phyloP scores from a whole-genome alignment of 768 basidiomycete species.

The Dictyophora rubrovolvata region DNA sequence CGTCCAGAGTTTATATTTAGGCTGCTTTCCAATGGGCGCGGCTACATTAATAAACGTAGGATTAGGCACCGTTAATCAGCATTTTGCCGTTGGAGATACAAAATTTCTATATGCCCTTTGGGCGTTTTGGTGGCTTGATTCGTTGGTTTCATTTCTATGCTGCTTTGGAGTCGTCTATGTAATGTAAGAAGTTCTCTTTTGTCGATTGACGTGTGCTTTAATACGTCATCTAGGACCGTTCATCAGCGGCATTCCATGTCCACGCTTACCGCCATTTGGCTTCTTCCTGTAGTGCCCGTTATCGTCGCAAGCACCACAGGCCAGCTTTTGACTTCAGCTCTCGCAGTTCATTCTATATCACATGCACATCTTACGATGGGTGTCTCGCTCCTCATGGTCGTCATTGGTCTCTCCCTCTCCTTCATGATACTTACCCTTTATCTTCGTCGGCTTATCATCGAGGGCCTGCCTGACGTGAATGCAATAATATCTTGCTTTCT shows the following conservation, averaged over 20 bases:
- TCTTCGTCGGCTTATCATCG: slow-evolving; percentile 44
- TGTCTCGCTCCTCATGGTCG: slow-evolving; percentile 44
- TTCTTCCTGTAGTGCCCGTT: slow-evolving; percentile 67
- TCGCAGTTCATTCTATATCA: slow-evolving; percentile 33
- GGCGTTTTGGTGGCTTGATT: slow-evolving; percentile 63
- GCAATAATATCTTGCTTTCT: slow-evolving; percentile 53
- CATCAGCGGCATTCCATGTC: slow-evolving; percentile 49
- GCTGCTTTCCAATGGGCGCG: slow-evolving; percentile 47
- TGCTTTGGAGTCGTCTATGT: slow-evolving; percentile 53
- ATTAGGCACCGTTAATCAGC: slow-evolving; percentile 32
- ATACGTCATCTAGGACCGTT: slow-evolving; percentile 36
- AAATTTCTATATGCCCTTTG: slow-evolving; percentile 46
- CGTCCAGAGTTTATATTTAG: slow-evolving; percentile 38
- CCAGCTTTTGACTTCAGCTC: slow-evolving; percentile 41
- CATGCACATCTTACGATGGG: slow-evolving; percentile 47
- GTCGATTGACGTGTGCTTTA: background rate
- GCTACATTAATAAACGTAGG: slow-evolving; percentile 48
- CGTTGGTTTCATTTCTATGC: slow-evolving; percentile 43
- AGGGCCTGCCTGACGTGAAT: slow-evolving; percentile 41
- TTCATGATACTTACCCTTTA: slow-evolving; percentile 61
- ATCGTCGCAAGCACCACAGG: slow-evolving; percentile 65
- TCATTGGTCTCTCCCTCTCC: slow-evolving; percentile 47
- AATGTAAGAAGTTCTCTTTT: slow-evolving; percentile 39
- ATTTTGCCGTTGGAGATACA: slow-evolving; percentile 39
- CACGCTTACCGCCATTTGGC: slow-evolving; percentile 53